These are phyloP conservation scores for Jatropha podagrica DNA, from an alignment of 441 rosid genomes.

Conservation along the genomic window DNA sequence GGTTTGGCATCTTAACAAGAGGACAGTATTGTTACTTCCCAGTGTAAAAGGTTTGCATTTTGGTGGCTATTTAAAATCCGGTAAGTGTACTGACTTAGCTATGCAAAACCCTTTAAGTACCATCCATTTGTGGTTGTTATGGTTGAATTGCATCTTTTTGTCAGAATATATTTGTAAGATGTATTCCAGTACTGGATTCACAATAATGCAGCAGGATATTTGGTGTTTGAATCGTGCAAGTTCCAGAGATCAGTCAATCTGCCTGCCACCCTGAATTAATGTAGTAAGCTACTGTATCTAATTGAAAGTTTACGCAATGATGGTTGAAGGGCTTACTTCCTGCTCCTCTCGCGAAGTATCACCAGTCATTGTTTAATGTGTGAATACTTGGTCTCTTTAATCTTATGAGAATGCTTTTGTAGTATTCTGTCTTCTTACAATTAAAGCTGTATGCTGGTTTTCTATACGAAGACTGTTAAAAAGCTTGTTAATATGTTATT, in stretches of 20 bases:
- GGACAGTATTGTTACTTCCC: constrained; percentile 37
- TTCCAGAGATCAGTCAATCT: neutral
- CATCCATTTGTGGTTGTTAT: neutral
- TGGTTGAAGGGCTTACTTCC: neutral
- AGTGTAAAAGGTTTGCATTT: constrained; percentile 39
- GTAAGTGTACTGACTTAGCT: constrained; percentile 19
- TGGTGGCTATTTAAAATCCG: constrained; percentile 46
- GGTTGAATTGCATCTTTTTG: constrained; percentile 6
- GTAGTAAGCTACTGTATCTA: neutral
- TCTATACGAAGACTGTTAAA: neutral
- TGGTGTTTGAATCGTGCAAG: constrained; percentile 2
- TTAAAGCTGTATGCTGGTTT: neutral
- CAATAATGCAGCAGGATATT: neutral
- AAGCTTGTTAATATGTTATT: neutral
- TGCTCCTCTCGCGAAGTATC: neutral
- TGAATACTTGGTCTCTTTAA: neutral
- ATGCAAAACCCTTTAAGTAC: neutral
- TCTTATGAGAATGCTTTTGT: neutral
- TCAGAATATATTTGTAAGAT: constrained; percentile 2
- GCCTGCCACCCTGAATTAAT: neutral
- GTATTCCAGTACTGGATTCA: neutral
- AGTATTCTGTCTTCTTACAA: neutral
- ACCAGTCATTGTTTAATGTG: neutral
- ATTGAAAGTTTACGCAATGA: neutral
- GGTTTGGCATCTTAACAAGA: constrained; percentile 44